Evolutionary conservation across 192 early-diverging fungal species (phyloP).

Genomic region (Pilobolus umbonatus): DNA sequence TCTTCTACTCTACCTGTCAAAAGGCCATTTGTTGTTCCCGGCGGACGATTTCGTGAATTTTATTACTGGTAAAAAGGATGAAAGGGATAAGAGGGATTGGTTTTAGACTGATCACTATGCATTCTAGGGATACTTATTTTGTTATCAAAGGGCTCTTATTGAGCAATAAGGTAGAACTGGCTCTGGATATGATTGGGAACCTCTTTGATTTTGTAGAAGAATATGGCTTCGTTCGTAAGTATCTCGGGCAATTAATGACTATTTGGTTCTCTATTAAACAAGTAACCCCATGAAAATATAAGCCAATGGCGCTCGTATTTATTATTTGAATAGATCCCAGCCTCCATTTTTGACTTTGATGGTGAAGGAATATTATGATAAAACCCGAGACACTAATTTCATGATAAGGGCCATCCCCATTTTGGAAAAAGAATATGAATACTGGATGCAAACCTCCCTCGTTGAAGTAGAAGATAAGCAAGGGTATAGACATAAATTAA

Average conservation of each 20-base stretch:
- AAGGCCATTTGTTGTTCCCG: constrained; percentile 65
- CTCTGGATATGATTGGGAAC: constrained; percentile 52
- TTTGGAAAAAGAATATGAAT: constrained; percentile 56
- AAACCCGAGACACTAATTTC: constrained; percentile 44
- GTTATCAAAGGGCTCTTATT: constrained; percentile 59
- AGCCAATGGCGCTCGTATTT: constrained; percentile 71
- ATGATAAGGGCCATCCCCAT: constrained; percentile 45
- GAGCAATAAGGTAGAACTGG: constrained; percentile 45
- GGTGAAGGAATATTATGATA: constrained; percentile 55
- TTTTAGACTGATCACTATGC: neutral
- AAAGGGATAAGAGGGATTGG: neutral
- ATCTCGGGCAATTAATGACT: no score
- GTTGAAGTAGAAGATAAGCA: constrained; percentile 33
- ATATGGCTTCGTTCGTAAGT: constrained; percentile 66
- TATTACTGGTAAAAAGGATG: constrained; percentile 56
- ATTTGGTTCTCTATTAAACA: neutral
- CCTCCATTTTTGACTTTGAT: constrained; percentile 69
- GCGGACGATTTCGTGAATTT: constrained; percentile 66
- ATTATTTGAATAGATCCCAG: constrained; percentile 72
- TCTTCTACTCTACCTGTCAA: constrained; percentile 51
- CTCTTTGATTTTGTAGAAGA: constrained; percentile 53
- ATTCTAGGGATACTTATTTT: constrained; percentile 59
- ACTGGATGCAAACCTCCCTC: constrained; percentile 53
- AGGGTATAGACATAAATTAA: constrained; percentile 36
- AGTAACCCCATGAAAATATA: neutral